Percentiles rank a stretch among this genome's conserved stretches.
phyloP scores from a whole-genome alignment of 495 filamentous ascomycete species.

The Elasticomyces elasticus region DNA sequence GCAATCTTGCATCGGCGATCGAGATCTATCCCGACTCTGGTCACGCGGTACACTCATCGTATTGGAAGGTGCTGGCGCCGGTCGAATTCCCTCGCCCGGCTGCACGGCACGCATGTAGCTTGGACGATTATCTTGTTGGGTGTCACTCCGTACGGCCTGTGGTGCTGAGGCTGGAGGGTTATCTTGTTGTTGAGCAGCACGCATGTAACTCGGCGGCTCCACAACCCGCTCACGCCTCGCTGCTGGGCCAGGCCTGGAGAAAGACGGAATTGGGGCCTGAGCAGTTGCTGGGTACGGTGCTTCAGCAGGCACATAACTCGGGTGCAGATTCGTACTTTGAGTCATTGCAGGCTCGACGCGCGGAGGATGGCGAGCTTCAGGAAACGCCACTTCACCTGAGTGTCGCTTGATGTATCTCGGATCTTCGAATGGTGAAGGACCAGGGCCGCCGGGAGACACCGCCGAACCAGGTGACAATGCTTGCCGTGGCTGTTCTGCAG shows the following conservation, averaged over 20 bases:
- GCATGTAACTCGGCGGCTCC: slow-evolving; percentile 10
- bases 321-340: not conserved
- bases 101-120: slow-evolving; percentile 16
- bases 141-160: not conserved
- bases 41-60: not conserved
- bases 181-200: not conserved
- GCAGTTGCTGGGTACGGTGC: not conserved
- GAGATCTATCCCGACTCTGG: not conserved
- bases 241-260: not conserved
- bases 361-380: not conserved
- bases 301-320: not conserved
- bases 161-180: not conserved
- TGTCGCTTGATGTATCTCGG: slow-evolving; percentile 19
- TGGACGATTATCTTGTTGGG: not conserved
- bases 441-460: slow-evolving; percentile 5
- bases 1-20: slow-evolving; percentile 11
- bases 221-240: not conserved
- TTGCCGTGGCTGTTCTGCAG: not conserved
- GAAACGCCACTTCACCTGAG: slow-evolving; percentile 1
- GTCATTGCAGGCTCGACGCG: not conserved
- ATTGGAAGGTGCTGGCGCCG: not conserved
- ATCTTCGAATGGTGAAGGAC: slow-evolving; percentile 17
- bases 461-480: slow-evolving; percentile 8
- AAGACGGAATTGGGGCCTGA: not conserved
- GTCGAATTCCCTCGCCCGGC: not conserved